These are phyloP conservation scores for Croton setiger DNA, from an alignment of 441 rosid species.

Conservation along the genomic window DNA sequence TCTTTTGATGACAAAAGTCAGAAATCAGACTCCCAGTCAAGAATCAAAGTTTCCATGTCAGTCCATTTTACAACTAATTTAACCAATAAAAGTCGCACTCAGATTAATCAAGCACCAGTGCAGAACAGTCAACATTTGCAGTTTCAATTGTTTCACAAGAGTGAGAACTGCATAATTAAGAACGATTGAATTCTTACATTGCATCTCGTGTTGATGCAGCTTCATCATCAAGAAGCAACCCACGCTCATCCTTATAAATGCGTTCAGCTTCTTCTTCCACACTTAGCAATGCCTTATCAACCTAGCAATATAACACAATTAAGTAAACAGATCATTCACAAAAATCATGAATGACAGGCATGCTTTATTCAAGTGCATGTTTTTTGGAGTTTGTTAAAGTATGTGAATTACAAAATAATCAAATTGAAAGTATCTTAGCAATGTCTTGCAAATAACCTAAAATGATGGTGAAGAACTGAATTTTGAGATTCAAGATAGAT, in stretches of 20 bases:
- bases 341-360: neutral
- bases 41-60: neutral
- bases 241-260: conserved; percentile 81
- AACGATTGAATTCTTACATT: conserved; percentile 54
- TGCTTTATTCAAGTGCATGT: neutral
- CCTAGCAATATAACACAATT: conserved; percentile 38
- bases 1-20: neutral
- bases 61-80: neutral
- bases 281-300: conserved; percentile 86
- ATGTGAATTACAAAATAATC: neutral
- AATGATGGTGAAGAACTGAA: neutral
- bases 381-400: neutral
- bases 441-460: neutral
- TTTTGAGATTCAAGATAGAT: neutral
- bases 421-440: neutral
- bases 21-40: neutral
- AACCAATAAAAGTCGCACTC: neutral
- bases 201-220: conserved; percentile 98
- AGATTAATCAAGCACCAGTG: conserved; percentile 3
- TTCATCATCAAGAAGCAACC: conserved; percentile 81
- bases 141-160: neutral
- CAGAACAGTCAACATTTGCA: neutral
- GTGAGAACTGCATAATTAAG: neutral
- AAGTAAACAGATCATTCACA: conserved; percentile 4
- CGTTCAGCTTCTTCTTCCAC: conserved; percentile 93